A percentile compares a stretch with the other conserved stretches of the same genome.
Evolutionary conservation across 2,329 filamentous ascomycete species (phyloP).

Genomic region (Eutypa lata): DNA sequence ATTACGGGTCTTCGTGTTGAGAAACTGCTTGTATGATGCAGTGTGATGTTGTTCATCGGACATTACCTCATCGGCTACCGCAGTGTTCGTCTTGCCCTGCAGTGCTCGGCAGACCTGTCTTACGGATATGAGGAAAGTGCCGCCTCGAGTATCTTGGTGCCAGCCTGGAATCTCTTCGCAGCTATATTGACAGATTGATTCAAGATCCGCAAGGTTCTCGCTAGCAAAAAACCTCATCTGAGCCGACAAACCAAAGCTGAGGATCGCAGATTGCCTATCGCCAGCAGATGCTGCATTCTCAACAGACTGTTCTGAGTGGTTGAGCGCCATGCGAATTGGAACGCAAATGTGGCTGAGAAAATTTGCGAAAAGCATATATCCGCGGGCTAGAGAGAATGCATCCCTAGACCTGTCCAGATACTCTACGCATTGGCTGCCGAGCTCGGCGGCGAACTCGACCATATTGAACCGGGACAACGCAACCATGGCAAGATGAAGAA

Average conservation of each 20-base stretch:
- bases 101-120: constrained; percentile 67
- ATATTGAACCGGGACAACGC: constrained; percentile 68
- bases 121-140: constrained; percentile 63
- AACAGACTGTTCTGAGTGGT: constrained; percentile 61
- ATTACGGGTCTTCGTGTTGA: constrained; percentile 48
- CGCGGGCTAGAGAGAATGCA: constrained; percentile 63
- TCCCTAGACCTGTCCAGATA: constrained; percentile 63
- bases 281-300: constrained; percentile 65
- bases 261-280: constrained; percentile 68
- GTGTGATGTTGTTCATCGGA: constrained; percentile 66
- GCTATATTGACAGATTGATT: constrained; percentile 68
- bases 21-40: constrained; percentile 57
- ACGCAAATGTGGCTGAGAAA: constrained; percentile 69
- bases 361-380: constrained; percentile 65
- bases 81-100: constrained; percentile 66
- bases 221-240: constrained; percentile 67
- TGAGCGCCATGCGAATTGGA: constrained; percentile 56
- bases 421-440: constrained; percentile 61
- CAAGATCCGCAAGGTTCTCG: constrained; percentile 66
- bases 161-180: constrained; percentile 72
- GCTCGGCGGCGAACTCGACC: constrained; percentile 63
- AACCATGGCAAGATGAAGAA: constrained; percentile 66
- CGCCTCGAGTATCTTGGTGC: constrained; percentile 68
- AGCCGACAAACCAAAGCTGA: constrained; percentile 67
- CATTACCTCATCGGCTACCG: constrained; percentile 55